These are phyloP conservation scores for Mrakia gelida DNA, from an alignment of 768 basidiomycete genomes.

Conservation along the genomic window DNA sequence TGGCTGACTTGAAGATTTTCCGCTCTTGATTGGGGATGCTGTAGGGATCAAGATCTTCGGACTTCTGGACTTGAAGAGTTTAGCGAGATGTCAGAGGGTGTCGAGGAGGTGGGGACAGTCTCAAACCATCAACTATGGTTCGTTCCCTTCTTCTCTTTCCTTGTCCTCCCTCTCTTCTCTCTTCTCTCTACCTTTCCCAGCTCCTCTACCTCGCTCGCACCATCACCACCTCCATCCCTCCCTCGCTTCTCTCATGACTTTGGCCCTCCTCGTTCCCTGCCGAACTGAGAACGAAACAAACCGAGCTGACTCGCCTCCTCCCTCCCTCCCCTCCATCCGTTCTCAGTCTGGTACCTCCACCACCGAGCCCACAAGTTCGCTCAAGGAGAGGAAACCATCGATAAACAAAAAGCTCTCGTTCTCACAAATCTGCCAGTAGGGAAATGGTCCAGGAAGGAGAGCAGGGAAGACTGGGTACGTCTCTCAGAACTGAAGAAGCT, in stretches of 20 bases:
- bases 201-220: not conserved
- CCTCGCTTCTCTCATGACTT: no score
- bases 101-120: slow-evolving; percentile 83
- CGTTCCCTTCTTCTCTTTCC: not conserved
- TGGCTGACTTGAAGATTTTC: not conserved
- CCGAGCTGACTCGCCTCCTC: not conserved
- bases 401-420: not conserved
- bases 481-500: no score
- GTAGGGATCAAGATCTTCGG: slow-evolving; percentile 54
- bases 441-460: slow-evolving; percentile 30
- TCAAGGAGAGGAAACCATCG: slow-evolving; percentile 15
- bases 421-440: slow-evolving; percentile 4
- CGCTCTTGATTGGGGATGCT: not conserved
- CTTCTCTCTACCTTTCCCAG: not conserved
- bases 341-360: slow-evolving; percentile 85
- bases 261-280: no score
- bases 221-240: not conserved
- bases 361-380: slow-evolving; percentile 51
- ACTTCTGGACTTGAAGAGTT: slow-evolving; percentile 57
- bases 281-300: not conserved
- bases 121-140: slow-evolving; percentile 83
- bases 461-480: slow-evolving; percentile 28
- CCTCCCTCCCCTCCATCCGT: not conserved
- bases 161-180: slow-evolving; percentile 1
- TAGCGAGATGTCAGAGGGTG: slow-evolving; percentile 73